A percentile compares a stretch with the other conserved stretches of the same genome.
Conservation (phyloP, 805 yeast species). For the Yamadazyma tumulicola region DNA sequence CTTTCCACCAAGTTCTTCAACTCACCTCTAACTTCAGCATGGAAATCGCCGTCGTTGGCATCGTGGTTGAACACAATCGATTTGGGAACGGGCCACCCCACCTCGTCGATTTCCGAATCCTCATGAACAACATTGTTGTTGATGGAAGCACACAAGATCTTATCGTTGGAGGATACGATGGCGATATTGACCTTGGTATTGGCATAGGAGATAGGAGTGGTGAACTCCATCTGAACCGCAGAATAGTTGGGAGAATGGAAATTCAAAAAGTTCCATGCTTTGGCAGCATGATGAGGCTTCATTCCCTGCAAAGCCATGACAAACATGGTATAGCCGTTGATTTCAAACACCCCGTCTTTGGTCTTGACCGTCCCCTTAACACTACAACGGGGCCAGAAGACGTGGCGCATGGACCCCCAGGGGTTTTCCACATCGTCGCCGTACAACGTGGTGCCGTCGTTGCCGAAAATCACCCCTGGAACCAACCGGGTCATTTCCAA, state of each 20-base stretch:
- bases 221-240: slow-evolving; percentile 90
- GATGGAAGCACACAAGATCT: slow-evolving; percentile 60
- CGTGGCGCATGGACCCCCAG: slow-evolving; percentile 97
- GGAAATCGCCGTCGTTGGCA: slow-evolving; percentile 37
- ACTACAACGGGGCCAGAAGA: slow-evolving; percentile 90
- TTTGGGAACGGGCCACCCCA: slow-evolving; percentile 90
- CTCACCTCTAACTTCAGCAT: slow-evolving; percentile 56
- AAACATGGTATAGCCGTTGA: slow-evolving; percentile 65
- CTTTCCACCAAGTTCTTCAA: slow-evolving; percentile 71
- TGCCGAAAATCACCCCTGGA: slow-evolving; percentile 87
- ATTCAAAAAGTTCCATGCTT: slow-evolving; percentile 90
- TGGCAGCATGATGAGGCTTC: slow-evolving; percentile 99
- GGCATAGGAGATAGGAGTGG: slow-evolving; percentile 89
- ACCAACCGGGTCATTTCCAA: slow-evolving; percentile 57
- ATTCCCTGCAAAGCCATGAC: slow-evolving; percentile 97
- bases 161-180: slow-evolving; percentile 61
- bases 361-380: slow-evolving; percentile 61
- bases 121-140: slow-evolving; percentile 63
- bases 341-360: slow-evolving; percentile 25
- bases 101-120: slow-evolving; percentile 57
- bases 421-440: slow-evolving; percentile 83
- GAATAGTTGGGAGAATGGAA: slow-evolving; percentile 75
- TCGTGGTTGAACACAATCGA: slow-evolving; percentile 54
- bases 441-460: slow-evolving; percentile 78
- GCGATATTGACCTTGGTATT: slow-evolving; percentile 78